Evolutionary conservation across 2,329 filamentous ascomycete genomes (phyloP).

Genomic region (Elsinoe fawcettii): DNA sequence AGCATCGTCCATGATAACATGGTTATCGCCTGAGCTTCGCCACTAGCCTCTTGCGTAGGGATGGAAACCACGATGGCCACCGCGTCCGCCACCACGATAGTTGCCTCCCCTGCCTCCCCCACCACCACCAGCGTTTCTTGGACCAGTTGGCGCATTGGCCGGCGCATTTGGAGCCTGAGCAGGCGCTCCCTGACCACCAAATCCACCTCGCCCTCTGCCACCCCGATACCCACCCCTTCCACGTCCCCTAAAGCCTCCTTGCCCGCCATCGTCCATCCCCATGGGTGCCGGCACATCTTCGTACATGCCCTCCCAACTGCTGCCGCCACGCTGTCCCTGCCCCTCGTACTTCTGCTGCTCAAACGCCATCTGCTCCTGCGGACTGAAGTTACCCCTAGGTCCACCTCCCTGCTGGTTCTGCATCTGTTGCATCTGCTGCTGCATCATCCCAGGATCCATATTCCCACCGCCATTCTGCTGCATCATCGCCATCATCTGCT

Average conservation of each 20-base stretch:
- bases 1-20: neutral
- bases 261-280: slow-evolving; percentile 39
- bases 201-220: slow-evolving; percentile 34
- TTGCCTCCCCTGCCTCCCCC: slow-evolving; percentile 76
- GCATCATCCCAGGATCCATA: slow-evolving; percentile 68
- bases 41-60: slow-evolving; percentile 51
- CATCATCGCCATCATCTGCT: slow-evolving; percentile 43
- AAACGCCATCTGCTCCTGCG: slow-evolving; percentile 65
- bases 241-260: slow-evolving; percentile 27
- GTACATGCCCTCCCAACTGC: slow-evolving; percentile 96
- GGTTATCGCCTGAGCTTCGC: neutral
- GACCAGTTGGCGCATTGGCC: slow-evolving; percentile 83
- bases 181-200: slow-evolving; percentile 23
- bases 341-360: slow-evolving; percentile 74
- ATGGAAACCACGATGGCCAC: slow-evolving; percentile 66
- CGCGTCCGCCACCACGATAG: slow-evolving; percentile 82
- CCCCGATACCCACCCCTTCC: slow-evolving; percentile 37
- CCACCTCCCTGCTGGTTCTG: slow-evolving; percentile 42
- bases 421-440: slow-evolving; percentile 61
- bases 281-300: slow-evolving; percentile 86
- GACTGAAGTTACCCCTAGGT: slow-evolving; percentile 50
- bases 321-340: slow-evolving; percentile 47
- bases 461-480: slow-evolving; percentile 37
- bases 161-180: slow-evolving; percentile 45
- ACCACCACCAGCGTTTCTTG: slow-evolving; percentile 87